Conservation (phyloP, 495 filamentous ascomycete species). For the Xylaria telfairii region DNA sequence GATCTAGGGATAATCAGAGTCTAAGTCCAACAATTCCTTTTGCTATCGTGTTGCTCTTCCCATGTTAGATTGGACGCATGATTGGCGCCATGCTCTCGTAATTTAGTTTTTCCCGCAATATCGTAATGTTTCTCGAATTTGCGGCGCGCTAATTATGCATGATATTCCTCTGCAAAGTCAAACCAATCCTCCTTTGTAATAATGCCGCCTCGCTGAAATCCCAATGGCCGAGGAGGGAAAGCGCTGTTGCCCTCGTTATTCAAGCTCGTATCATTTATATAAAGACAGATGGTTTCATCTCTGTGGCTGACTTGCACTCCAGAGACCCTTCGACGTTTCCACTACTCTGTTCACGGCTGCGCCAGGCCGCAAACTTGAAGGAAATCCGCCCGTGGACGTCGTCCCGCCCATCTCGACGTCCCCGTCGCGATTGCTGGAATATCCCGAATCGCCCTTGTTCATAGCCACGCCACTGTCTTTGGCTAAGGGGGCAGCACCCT, state of each 20-base stretch:
- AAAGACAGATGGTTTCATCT: constrained; percentile 28
- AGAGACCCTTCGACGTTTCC: constrained; percentile 45
- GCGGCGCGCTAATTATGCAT: constrained; percentile 19
- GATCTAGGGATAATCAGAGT: background rate
- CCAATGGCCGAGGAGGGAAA: constrained; percentile 6
- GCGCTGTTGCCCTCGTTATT: constrained; percentile 11
- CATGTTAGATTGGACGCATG: constrained; percentile 1
- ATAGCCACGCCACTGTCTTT: constrained; percentile 42
- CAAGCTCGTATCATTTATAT: constrained; percentile 19
- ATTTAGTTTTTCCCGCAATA: background rate
- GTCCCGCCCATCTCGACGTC: constrained; percentile 50
- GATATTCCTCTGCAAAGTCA: constrained; percentile 10
- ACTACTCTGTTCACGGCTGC: constrained; percentile 40
- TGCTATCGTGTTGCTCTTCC: constrained; percentile 15
- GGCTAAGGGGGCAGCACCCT: constrained; percentile 28
- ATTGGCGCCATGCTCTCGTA: background rate
- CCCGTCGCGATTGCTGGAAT: constrained; percentile 42
- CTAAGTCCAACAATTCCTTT: constrained; percentile 12
- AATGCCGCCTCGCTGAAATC: constrained; percentile 16
- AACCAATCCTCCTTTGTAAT: constrained; percentile 12
- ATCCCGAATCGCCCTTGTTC: constrained; percentile 48
- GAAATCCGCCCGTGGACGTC: constrained; percentile 33
- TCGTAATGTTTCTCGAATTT: background rate
- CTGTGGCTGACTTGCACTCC: constrained; percentile 40
- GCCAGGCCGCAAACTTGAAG: constrained; percentile 41